Evolutionary conservation across 495 filamentous ascomycete species (phyloP).

Genomic region (Penicillium canescens): DNA sequence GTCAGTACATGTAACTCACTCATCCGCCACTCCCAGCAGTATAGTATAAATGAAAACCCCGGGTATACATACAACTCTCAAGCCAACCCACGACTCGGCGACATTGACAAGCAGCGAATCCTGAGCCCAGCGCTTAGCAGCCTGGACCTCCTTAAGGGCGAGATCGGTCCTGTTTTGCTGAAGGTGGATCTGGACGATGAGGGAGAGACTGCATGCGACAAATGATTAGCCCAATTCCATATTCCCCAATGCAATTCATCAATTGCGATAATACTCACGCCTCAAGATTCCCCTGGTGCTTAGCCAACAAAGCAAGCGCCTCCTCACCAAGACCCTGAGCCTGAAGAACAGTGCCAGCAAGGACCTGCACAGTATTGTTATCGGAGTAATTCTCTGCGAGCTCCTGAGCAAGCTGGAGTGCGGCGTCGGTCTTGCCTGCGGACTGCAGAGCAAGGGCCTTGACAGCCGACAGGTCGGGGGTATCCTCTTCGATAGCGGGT

Average conservation of each 20-base stretch:
- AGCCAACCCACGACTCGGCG: constrained; percentile 91
- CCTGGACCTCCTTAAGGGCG: constrained; percentile 82
- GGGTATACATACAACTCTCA: constrained; percentile 69
- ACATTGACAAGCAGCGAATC: constrained; percentile 92
- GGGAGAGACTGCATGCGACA: constrained; percentile 51
- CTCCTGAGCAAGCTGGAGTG: constrained; percentile 61
- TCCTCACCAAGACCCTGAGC: constrained; percentile 77
- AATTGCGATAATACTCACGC: constrained; percentile 57
- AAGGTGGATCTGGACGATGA: constrained; percentile 88
- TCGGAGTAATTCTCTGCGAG: constrained; percentile 65
- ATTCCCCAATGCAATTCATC: background rate
- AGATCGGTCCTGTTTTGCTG: constrained; percentile 88
- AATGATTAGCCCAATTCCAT: constrained; percentile 6
- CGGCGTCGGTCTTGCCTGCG: constrained; percentile 58
- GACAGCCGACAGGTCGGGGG: constrained; percentile 76
- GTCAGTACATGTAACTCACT: background rate
- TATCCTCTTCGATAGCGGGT: constrained; percentile 60
- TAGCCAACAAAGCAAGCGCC: constrained; percentile 72
- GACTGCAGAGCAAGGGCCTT: constrained; percentile 72
- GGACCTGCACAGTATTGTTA: constrained; percentile 78
- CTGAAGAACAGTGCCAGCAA: constrained; percentile 76
- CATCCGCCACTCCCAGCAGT: too few species aligned
- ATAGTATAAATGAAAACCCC: background rate
- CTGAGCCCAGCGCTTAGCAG: constrained; percentile 93
- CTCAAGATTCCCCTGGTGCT: constrained; percentile 82